Conservation (phyloP, 1,284 basidiomycete genomes). For the Xerocomus nothofagi region DNA sequence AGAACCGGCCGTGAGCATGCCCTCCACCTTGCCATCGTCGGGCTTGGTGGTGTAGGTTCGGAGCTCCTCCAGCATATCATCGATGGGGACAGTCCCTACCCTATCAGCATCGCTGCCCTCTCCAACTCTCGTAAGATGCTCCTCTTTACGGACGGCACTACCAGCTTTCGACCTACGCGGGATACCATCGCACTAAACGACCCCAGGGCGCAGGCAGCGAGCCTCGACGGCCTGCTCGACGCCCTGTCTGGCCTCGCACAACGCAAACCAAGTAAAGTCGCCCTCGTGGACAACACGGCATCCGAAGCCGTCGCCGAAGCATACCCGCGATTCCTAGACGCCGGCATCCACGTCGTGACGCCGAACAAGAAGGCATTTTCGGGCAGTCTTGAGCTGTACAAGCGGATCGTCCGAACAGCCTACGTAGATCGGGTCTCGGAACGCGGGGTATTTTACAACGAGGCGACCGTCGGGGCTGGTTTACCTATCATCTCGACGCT, state of each 20-base stretch:
- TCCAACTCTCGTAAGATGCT: constrained; percentile 74
- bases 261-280: constrained; percentile 51
- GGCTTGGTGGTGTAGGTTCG: constrained; percentile 85
- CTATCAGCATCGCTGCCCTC: constrained; percentile 75
- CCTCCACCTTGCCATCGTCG: constrained; percentile 74
- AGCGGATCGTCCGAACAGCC: constrained; percentile 54
- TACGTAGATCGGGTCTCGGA: constrained; percentile 35
- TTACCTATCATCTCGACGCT: constrained; percentile 91
- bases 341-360: constrained; percentile 88
- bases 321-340: constrained; percentile 82
- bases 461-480: constrained; percentile 95
- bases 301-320: constrained; percentile 79
- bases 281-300: constrained; percentile 94
- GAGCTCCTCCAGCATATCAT: constrained; percentile 83
- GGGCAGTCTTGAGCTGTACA: constrained; percentile 70
- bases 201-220: constrained; percentile 41
- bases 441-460: constrained; percentile 81
- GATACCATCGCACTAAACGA: constrained; percentile 48
- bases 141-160: constrained; percentile 53
- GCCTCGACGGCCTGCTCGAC: constrained; percentile 44
- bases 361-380: constrained; percentile 99
- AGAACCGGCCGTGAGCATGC: constrained; percentile 12
- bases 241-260: constrained; percentile 36
- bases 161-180: constrained; percentile 34
- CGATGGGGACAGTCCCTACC: constrained; percentile 49